These are phyloP conservation scores for Aspergillus sp. DNA, from an alignment of 2,329 filamentous ascomycete species.

Conservation along the genomic window DNA sequence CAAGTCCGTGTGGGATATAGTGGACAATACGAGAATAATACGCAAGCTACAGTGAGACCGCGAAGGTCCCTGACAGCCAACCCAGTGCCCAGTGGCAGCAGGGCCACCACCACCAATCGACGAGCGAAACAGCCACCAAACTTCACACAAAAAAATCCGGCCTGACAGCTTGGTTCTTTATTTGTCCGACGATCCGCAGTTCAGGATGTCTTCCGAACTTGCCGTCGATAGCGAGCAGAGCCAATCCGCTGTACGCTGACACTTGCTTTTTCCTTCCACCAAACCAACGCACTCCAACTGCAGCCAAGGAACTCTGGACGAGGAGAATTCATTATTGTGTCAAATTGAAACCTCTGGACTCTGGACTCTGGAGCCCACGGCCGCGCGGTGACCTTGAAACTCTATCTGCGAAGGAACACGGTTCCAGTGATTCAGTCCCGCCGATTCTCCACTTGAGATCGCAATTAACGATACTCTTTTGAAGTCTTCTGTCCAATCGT, in stretches of 20 bases:
- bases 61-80: background rate
- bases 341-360: background rate
- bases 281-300: background rate
- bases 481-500: conserved; percentile 1
- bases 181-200: background rate
- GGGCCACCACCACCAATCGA: background rate
- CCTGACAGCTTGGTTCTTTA: background rate
- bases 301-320: conserved; percentile 5
- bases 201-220: background rate
- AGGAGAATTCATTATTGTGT: conserved; percentile 3
- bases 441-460: conserved; percentile 4
- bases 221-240: background rate
- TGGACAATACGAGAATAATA: background rate
- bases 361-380: background rate
- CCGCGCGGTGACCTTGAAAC: conserved; percentile 11
- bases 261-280: background rate
- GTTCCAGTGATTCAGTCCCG: conserved; percentile 1
- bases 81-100: too few relatives aligned
- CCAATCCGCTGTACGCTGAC: background rate
- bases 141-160: background rate
- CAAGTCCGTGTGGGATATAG: background rate
- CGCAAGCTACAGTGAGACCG: background rate
- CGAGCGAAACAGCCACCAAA: background rate
- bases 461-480: background rate
- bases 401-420: conserved; percentile 14